Evolutionary conservation across 169 alveolate genomes (phyloP).

Genomic region (Eimeria praecox): DNA sequence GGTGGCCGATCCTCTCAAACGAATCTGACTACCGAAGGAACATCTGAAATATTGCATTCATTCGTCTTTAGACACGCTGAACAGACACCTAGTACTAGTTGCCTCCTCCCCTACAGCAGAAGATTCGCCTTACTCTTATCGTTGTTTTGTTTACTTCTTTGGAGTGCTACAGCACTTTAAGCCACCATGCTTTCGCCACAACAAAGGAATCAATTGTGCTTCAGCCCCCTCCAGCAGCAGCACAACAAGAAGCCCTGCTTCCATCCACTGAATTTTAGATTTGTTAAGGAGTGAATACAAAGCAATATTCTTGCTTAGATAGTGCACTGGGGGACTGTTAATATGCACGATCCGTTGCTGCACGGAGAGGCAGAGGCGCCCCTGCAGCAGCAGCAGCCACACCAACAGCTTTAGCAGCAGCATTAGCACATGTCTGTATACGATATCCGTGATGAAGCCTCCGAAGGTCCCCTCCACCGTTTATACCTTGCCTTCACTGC

Average conservation of each 20-base stretch:
- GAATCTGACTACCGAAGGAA: background rate
- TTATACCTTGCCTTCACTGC: background rate
- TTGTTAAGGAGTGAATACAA: background rate
- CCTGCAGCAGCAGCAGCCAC: background rate
- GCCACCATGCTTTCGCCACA: background rate
- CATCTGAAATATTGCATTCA: background rate
- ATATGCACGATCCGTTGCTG: background rate
- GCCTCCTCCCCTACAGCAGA: background rate
- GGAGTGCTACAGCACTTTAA: background rate
- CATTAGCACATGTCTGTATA: background rate
- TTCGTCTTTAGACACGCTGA: background rate
- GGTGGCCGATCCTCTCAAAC: background rate
- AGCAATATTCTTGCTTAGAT: background rate
- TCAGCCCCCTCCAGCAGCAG: background rate
- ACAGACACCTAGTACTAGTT: background rate
- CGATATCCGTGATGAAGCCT: background rate
- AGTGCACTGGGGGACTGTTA: background rate
- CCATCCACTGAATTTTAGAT: background rate
- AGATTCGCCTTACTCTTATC: background rate
- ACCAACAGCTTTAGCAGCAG: background rate
- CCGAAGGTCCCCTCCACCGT: background rate
- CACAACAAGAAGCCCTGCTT: background rate
- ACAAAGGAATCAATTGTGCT: background rate
- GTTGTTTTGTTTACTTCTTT: background rate
- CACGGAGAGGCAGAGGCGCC: background rate